A percentile compares a stretch with the other conserved stretches of the same genome.
These are phyloP conservation scores for Buddleja alternifolia DNA, from an alignment of 257 asterid species.

Conservation along the genomic window DNA sequence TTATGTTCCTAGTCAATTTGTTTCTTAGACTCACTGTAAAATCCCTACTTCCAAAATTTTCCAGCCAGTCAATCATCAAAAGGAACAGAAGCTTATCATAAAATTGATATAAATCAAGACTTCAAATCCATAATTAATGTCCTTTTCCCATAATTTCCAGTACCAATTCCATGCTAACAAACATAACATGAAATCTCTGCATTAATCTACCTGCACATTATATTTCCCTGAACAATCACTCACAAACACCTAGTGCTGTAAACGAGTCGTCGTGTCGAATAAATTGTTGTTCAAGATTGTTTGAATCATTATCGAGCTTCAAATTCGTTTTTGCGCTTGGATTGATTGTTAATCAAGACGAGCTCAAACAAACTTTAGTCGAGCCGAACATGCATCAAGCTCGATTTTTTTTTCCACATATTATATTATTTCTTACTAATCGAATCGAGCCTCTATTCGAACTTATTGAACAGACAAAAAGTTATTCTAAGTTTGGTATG, in stretches of 20 bases:
- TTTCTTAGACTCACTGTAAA: neutral
- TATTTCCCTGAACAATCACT: neutral
- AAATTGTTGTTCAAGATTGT: too few relatives aligned
- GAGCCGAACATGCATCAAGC: too few relatives aligned
- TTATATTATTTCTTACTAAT: too few relatives aligned
- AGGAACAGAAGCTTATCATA: neutral
- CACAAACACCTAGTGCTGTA: slow-evolving; percentile 1
- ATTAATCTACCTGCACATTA: neutral
- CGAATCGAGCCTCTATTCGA: too few relatives aligned
- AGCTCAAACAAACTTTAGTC: too few relatives aligned
- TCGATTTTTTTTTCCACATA: too few relatives aligned
- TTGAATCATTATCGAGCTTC: too few relatives aligned
- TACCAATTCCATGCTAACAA: slow-evolving; percentile 10
- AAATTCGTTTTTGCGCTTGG: too few relatives aligned
- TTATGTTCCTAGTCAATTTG: neutral
- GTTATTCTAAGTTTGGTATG: too few relatives aligned
- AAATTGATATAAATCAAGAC: neutral
- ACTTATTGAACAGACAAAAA: too few relatives aligned
- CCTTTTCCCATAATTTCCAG: neutral
- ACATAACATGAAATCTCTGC: slow-evolving; percentile 2
- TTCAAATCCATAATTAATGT: neutral
- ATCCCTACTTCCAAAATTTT: neutral
- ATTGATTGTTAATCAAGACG: too few relatives aligned
- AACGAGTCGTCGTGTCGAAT: too few relatives aligned
- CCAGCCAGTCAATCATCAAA: slow-evolving; percentile 6